Conservation (phyloP, 169 alveolate species). For the Besnoitia besnoiti region DNA sequence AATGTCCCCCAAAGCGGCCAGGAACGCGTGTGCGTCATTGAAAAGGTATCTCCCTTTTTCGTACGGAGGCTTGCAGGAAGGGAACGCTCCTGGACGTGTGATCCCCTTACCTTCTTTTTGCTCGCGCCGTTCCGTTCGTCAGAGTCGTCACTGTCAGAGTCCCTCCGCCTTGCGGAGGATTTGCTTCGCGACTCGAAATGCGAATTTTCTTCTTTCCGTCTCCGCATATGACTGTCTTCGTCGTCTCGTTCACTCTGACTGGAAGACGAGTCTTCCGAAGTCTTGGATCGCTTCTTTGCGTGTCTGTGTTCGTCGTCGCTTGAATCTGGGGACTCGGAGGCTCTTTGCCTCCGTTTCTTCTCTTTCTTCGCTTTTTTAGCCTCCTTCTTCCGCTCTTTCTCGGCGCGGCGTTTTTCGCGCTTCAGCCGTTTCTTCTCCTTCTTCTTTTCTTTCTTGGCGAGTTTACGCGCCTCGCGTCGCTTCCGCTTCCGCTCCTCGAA, state of each 20-base stretch:
- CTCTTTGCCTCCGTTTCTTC: neutral
- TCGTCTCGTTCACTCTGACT: neutral
- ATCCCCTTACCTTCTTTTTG: no score
- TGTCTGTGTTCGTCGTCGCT: neutral
- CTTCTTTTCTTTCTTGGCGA: slow-evolving; percentile 30
- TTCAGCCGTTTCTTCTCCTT: slow-evolving; percentile 31
- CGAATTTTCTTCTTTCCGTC: neutral
- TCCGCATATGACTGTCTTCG: neutral
- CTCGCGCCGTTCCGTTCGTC: no score
- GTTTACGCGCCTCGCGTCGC: slow-evolving; percentile 35
- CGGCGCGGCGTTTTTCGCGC: slow-evolving; percentile 6
- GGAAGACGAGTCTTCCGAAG: neutral
- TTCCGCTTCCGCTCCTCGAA: slow-evolving; percentile 50
- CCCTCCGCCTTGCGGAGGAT: neutral
- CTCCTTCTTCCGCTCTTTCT: slow-evolving; percentile 7
- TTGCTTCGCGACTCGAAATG: neutral
- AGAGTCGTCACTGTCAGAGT: no score
- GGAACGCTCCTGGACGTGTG: no score
- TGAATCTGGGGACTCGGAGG: neutral
- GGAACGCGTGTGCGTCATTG: no score
- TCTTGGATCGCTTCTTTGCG: neutral
- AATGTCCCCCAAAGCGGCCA: no score
- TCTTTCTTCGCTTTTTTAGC: slow-evolving; percentile 1
- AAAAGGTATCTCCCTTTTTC: no score
- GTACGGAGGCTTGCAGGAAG: no score